Evolutionary conservation across 2,329 filamentous ascomycete genomes (phyloP), one percentile per base, ranked within the genome.

Genomic region (Ascochyta lentis): DNA sequence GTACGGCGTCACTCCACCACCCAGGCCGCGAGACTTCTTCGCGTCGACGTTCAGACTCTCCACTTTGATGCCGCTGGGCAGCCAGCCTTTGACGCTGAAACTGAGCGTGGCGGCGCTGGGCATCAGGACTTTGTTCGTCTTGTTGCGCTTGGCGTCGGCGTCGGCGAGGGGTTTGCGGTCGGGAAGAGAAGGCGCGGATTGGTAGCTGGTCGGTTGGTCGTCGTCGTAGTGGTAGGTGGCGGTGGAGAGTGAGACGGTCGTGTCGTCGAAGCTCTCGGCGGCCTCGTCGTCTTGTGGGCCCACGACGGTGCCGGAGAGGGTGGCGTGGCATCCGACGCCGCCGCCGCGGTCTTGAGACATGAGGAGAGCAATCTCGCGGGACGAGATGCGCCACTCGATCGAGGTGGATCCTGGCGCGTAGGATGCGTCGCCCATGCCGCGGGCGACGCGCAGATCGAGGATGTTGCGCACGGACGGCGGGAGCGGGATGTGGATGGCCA

Each of bases 1-100:
- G 77, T 96, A 98, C 23, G 95, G 95, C 77, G 92, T 96, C 35
- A 98, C 87, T 2, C 90, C 87, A 63, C 96, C 92, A 0, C 92
- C 92, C 41, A 99, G 69, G 0, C 95, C 95, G 54, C 89, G 85
- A 75, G 91, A 96, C 78, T 89, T 92, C 73, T 90, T 88, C n/a
- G 86, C 81, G 72, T 88, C 85, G 13, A 89, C 76, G n/a, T 80
- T 79, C 58, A 89, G 69, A 63, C 81, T 83, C 49, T 88, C 86
- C 1, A 89, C 86, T 58, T 81, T 84, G 64, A 89, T 81, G 3
- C 86, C 86, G 61, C 85, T 88, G 0, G 86, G 82, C 35, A 89
- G 71, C 85, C 86, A 88, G 2, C 86, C 86, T 59, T 85, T 85
- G 40, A 87, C 83, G 23, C 75, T 76, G 59, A 82, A 83, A 54